These are phyloP conservation scores for Penicillium vulpinum DNA, from an alignment of 2,329 filamentous ascomycete genomes.

Conservation along the genomic window DNA sequence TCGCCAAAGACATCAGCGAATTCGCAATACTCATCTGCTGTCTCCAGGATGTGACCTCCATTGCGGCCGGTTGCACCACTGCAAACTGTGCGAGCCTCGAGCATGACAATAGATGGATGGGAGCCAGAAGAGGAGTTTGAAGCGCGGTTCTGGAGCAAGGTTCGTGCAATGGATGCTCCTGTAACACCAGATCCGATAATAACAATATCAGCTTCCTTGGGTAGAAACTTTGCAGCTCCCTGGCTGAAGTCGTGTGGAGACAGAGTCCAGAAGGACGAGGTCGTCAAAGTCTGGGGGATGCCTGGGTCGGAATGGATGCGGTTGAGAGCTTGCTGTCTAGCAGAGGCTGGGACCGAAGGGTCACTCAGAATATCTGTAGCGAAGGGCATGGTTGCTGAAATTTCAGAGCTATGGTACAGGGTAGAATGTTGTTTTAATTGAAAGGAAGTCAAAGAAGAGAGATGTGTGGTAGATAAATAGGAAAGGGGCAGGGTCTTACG, in stretches of 20 bases:
- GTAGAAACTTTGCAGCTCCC: conserved; percentile 19
- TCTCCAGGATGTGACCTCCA: conserved; percentile 34
- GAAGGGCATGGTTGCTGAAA: conserved; percentile 23
- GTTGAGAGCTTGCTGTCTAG: conserved; percentile 27
- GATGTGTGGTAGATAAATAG: neutral
- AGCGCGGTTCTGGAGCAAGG: conserved; percentile 19
- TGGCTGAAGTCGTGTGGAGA: conserved; percentile 25
- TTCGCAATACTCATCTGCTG: conserved; percentile 26
- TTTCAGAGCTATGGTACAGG: neutral
- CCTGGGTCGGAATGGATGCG: conserved; percentile 29
- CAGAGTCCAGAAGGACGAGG: conserved; percentile 36
- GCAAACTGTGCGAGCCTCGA: conserved; percentile 35
- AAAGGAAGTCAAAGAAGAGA: neutral
- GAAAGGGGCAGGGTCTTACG: neutral
- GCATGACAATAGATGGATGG: conserved; percentile 22
- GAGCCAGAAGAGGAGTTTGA: neutral
- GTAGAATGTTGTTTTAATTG: neutral
- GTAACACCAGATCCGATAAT: conserved; percentile 37
- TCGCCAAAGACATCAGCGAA: conserved; percentile 17
- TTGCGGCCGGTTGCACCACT: conserved; percentile 38
- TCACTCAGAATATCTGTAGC: conserved; percentile 22
- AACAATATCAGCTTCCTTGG: conserved; percentile 28
- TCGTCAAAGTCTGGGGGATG: conserved; percentile 29
- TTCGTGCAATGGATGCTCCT: conserved; percentile 26
- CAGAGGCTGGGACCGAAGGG: conserved; percentile 14